Conservation (phyloP, 139 green algal species). For the Tetradesmus obliquus region DNA sequence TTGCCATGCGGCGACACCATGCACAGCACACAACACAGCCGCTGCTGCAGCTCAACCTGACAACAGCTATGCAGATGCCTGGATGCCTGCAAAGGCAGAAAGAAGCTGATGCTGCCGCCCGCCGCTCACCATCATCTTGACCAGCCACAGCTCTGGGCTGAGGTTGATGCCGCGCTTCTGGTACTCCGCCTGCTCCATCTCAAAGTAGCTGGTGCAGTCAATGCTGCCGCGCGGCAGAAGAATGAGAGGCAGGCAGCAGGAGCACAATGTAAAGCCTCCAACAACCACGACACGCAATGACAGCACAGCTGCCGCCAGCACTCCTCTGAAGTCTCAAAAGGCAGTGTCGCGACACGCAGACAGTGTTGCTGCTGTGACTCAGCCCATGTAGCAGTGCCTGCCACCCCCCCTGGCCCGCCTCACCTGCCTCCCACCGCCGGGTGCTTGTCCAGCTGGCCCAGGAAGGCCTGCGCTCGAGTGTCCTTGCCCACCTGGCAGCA, state of each 20-base stretch:
- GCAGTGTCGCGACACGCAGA: no score
- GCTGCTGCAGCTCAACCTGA: not conserved
- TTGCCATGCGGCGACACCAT: no score
- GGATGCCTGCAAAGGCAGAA: not conserved
- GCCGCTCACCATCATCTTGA: slow-evolving; percentile 49
- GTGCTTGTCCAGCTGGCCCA: slow-evolving; percentile 34
- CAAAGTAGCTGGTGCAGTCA: slow-evolving; percentile 48
- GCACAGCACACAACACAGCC: not conserved
- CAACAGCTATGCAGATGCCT: not conserved
- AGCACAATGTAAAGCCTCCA: not conserved
- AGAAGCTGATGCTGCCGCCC: not conserved
- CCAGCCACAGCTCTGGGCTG: slow-evolving; percentile 33
- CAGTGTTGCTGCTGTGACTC: no score
- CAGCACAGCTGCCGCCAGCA: no score
- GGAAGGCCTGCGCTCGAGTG: slow-evolving; percentile 38
- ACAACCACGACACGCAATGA: not conserved
- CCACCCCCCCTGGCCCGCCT: not conserved
- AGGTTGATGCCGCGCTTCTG: slow-evolving; percentile 30
- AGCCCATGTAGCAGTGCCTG: no score
- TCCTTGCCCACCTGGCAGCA: slow-evolving; percentile 44
- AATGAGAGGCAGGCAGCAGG: not conserved
- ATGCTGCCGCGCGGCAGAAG: slow-evolving; percentile 17
- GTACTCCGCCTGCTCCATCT: slow-evolving; percentile 39
- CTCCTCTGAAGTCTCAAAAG: no score
- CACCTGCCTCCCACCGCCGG: slow-evolving; percentile 32